phyloP scores from a whole-genome alignment of 164 flowering plant species.

The Macadamia integrifolia region DNA sequence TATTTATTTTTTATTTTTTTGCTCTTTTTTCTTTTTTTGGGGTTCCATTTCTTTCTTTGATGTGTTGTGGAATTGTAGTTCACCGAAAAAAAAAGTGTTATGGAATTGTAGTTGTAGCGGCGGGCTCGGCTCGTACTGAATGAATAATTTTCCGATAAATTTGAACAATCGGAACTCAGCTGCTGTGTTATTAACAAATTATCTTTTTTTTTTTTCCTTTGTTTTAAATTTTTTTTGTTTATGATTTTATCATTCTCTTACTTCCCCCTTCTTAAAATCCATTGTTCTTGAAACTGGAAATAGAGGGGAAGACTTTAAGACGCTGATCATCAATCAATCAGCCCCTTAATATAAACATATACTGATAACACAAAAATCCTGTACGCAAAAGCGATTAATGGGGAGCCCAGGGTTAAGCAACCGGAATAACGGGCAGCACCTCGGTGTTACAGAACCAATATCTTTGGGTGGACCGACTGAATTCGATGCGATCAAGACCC shows the following conservation, averaged over 20 bases:
- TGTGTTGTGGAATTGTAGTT: no score
- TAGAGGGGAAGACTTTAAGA: neutral
- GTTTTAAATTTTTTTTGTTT: neutral
- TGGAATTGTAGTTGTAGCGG: neutral
- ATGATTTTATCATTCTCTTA: neutral
- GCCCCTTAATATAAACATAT: neutral
- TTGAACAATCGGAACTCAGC: neutral
- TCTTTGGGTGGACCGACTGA: conserved; percentile 50
- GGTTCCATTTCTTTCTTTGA: neutral
- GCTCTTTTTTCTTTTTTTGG: no score
- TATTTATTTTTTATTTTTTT: neutral
- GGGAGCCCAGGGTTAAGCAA: conserved; percentile 15
- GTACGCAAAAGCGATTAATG: conserved; percentile 9
- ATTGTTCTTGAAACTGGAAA: neutral
- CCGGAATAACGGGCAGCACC: conserved; percentile 15
- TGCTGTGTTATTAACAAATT: neutral
- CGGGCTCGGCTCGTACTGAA: neutral
- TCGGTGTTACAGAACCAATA: conserved; percentile 47
- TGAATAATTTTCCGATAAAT: neutral
- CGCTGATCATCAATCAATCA: neutral
- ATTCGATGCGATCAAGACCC: conserved; percentile 29
- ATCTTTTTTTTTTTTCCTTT: neutral
- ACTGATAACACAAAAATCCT: neutral
- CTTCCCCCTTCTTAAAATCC: neutral
- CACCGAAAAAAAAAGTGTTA: no score